These are phyloP conservation scores for Poa pratensis DNA, from an alignment of 176 grass and related monocot species.

Conservation along the genomic window DNA sequence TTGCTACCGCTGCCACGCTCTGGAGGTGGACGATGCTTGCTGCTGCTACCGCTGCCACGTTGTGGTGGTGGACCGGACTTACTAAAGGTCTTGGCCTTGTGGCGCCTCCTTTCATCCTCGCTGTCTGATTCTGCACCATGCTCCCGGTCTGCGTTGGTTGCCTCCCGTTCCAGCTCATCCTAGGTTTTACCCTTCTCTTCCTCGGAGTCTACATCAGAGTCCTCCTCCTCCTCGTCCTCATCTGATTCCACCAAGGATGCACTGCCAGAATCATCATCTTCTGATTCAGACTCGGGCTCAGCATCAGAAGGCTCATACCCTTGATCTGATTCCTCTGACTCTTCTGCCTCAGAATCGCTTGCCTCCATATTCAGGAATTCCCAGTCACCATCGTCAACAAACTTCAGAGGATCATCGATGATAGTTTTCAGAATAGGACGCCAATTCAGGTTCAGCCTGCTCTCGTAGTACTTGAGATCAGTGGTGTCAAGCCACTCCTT, in stretches of 20 bases:
- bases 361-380: conserved; percentile 95
- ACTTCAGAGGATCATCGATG: conserved; percentile 79
- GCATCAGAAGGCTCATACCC: conserved; percentile 83
- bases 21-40: conserved; percentile 9
- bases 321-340: conserved; percentile 79
- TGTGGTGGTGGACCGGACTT: conserved; percentile 35
- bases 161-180: conserved; percentile 91
- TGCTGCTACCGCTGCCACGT: background rate
- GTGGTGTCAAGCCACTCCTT: conserved; percentile 97
- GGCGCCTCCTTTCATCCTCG: conserved; percentile 78
- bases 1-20: conserved; percentile 40
- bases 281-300: conserved; percentile 72
- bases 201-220: conserved; percentile 75
- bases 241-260: conserved; percentile 42
- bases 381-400: conserved; percentile 89
- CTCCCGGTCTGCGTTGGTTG: conserved; percentile 75
- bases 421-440: conserved; percentile 92
- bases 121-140: conserved; percentile 78
- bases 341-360: conserved; percentile 83
- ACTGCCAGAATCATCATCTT: conserved; percentile 56
- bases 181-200: conserved; percentile 97
- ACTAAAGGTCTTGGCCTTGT: conserved; percentile 58
- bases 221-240: conserved; percentile 41
- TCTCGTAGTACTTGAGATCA: conserved; percentile 95
- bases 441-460: conserved; percentile 89